Percentiles rank a stretch among this genome's conserved stretches.
Conservation (phyloP, 202 grass and related monocot species). For the Setaria italica region DNA sequence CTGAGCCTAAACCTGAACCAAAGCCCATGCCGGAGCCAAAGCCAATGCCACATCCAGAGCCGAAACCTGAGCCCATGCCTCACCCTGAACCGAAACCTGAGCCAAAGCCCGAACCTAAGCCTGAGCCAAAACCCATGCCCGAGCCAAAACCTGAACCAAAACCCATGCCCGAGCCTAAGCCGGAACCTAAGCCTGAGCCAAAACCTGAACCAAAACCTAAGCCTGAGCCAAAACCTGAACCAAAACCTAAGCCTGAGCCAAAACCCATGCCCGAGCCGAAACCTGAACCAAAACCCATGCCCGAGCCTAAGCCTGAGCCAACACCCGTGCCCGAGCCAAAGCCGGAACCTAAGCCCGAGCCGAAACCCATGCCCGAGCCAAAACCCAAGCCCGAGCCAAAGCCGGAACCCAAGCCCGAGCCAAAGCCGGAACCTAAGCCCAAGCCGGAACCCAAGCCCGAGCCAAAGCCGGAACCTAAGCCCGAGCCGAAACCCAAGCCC, state of each 20-base stretch:
- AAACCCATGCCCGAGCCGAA: neutral
- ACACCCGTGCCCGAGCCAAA: neutral
- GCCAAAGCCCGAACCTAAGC: fast-evolving
- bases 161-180: neutral
- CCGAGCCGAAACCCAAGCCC: neutral
- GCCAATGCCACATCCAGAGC: neutral
- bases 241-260: neutral
- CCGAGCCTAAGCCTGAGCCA: fast-evolving
- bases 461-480: neutral
- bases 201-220: neutral
- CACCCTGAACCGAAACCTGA: neutral
- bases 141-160: neutral
- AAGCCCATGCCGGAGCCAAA: neutral
- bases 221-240: neutral
- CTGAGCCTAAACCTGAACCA: neutral
- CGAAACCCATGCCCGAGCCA: neutral
- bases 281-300: neutral
- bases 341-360: neutral
- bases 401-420: neutral
- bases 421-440: neutral
- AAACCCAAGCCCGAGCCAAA: neutral
- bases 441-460: fast-evolving
- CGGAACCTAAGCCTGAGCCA: neutral
- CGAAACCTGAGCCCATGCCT: neutral
- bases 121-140: neutral